These are phyloP conservation scores for Rhododendron henanense DNA, from an alignment of 148 eudicot species.

Conservation along the genomic window DNA sequence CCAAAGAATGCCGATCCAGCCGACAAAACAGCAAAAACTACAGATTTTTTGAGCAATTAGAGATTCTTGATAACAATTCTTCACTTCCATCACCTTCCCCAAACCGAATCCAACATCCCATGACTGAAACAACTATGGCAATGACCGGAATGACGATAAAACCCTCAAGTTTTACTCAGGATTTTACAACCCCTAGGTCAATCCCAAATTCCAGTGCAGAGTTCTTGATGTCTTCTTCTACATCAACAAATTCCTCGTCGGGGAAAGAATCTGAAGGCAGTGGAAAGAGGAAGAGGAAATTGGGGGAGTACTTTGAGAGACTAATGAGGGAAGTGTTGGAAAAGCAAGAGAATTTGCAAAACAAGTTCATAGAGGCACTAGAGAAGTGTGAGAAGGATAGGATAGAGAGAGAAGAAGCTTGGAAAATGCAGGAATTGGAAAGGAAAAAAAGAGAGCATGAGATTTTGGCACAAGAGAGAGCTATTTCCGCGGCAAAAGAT, in stretches of 20 bases:
- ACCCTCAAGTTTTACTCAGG: constrained; percentile 28
- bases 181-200: constrained; percentile 27
- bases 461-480: constrained; percentile 49
- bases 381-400: constrained; percentile 71
- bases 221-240: constrained; percentile 37
- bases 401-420: constrained; percentile 65
- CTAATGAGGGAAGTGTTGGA: constrained; percentile 61
- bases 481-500: constrained; percentile 62
- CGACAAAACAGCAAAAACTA: constrained; percentile 52
- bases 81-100: constrained; percentile 29
- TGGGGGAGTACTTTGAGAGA: constrained; percentile 40
- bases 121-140: constrained; percentile 18
- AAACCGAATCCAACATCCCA: constrained; percentile 6
- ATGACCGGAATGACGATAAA: constrained; percentile 8
- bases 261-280: constrained; percentile 43
- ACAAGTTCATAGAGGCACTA: constrained; percentile 60
- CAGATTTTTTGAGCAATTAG: constrained; percentile 64
- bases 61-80: constrained; percentile 46
- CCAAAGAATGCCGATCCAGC: constrained; percentile 46
- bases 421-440: constrained; percentile 64
- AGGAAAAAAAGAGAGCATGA: constrained; percentile 61
- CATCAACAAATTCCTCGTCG: constrained; percentile 60
- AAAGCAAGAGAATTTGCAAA: constrained; percentile 73
- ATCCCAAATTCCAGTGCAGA: constrained; percentile 24
- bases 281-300: constrained; percentile 53